These are phyloP conservation scores for Microascus cirrosus DNA, from an alignment of 2,329 filamentous ascomycete species.

Conservation along the genomic window DNA sequence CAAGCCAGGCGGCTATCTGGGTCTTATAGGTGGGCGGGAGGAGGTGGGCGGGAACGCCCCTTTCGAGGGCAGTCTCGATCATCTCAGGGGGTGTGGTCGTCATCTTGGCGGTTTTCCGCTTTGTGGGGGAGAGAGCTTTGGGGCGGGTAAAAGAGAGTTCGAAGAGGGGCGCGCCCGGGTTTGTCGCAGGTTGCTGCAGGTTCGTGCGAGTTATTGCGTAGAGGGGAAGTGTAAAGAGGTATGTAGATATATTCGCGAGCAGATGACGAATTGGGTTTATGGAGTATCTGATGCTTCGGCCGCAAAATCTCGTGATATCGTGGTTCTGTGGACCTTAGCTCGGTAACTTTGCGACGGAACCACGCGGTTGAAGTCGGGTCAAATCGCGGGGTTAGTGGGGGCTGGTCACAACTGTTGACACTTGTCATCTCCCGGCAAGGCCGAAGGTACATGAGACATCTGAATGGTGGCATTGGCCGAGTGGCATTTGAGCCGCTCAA, in stretches of 20 bases:
- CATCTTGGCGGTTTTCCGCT: slow-evolving; percentile 1
- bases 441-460: not conserved
- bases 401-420: not conserved
- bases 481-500: no score
- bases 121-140: not conserved
- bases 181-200: no score
- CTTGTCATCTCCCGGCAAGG: not conserved
- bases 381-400: not conserved
- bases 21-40: slow-evolving; percentile 79
- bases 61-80: slow-evolving; percentile 10
- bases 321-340: not conserved
- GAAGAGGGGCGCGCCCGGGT: not conserved
- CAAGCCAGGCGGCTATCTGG: slow-evolving; percentile 72
- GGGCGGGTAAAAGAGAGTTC: not conserved
- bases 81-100: slow-evolving; percentile 6
- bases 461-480: no score
- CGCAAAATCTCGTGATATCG: not conserved
- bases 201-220: not conserved
- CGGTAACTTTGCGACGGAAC: not conserved
- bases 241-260: not conserved
- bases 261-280: not conserved
- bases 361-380: not conserved
- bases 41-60: slow-evolving; percentile 50
- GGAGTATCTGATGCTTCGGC: not conserved
- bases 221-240: not conserved